Conservation (phyloP, 257 asterid genomes). For the Solanum commersonii region DNA sequence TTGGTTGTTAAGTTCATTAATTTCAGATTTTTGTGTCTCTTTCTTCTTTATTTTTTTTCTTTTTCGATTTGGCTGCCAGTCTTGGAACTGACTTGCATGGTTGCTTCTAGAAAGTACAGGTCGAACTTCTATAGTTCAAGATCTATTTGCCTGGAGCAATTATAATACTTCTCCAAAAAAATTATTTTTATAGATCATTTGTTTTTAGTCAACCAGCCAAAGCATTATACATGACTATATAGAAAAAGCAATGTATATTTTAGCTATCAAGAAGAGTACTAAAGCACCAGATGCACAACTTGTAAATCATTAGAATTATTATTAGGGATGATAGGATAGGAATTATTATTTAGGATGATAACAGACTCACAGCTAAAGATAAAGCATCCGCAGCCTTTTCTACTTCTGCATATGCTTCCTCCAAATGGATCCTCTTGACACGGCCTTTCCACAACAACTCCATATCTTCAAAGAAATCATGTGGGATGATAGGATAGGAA, state of each 20-base stretch:
- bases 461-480: conserved; percentile 78
- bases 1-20: background rate
- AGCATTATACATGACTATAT: background rate
- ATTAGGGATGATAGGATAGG: background rate
- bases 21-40: background rate
- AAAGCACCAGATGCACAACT: background rate
- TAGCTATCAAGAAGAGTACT: background rate
- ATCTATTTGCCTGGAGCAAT: background rate
- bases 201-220: background rate
- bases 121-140: background rate
- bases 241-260: background rate
- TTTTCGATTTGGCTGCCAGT: background rate
- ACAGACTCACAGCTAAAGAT: conserved; percentile 59
- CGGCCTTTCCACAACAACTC: conserved; percentile 98
- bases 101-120: background rate
- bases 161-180: background rate
- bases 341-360: background rate
- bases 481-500: conserved; percentile 42
- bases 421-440: conserved; percentile 82
- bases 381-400: conserved; percentile 72
- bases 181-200: background rate
- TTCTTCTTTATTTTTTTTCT: background rate
- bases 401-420: conserved; percentile 67
- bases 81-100: background rate
- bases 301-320: background rate